Evolutionary conservation across 2,329 filamentous ascomycete genomes (phyloP), one percentile per base, ranked within the genome.

Genomic region (Diaporthe sp.): DNA sequence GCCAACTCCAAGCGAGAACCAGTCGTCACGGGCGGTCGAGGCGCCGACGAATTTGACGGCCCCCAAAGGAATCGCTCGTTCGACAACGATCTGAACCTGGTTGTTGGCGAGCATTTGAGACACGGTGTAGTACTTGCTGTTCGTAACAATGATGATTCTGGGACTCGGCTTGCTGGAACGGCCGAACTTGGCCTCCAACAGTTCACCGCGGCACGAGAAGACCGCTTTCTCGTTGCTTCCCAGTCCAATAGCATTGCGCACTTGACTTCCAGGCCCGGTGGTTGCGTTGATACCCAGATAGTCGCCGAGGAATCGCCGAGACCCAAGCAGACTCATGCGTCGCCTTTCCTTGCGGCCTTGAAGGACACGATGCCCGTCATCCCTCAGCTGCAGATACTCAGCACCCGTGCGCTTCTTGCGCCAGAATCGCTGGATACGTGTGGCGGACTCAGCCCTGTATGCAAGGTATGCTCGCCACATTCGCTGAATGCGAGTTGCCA

Each of bases 391-490:
- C 74, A 98, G 89, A 81, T 95, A 98, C 83, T 98, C 96, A 60
- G 95, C 93, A 57, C 96, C 96, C 19, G 95, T 94, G 75, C 94
- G 94, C 87, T 97, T 96, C 85, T 97, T 96, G 80, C 96, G 91
- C 96, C 96, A 99, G 87, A 98, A 96, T 57, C 95, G 91, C 83
- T 98, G 97, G 79, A 99, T 98, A 46, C 97, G 92, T 19, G 94
- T 98, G 9, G 97, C 97, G 76, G 95, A 97, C 85, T 99, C 97
- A 37, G 92, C 94, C 60, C 97, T 92, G 84, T 98, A 98, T 7
- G 96, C 93, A 55, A 98, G 90, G 82, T 98, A 98, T 71, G 97
- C 98, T 80, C 97, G 92, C 97, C 97, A 99, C 82, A 98, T 97
- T 79, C 97, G 92, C 86, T 99, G 97, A 76, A 99, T 98, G 76